Conservation (phyloP, 1,139 yeast species). For the Citeromyces siamensis region DNA sequence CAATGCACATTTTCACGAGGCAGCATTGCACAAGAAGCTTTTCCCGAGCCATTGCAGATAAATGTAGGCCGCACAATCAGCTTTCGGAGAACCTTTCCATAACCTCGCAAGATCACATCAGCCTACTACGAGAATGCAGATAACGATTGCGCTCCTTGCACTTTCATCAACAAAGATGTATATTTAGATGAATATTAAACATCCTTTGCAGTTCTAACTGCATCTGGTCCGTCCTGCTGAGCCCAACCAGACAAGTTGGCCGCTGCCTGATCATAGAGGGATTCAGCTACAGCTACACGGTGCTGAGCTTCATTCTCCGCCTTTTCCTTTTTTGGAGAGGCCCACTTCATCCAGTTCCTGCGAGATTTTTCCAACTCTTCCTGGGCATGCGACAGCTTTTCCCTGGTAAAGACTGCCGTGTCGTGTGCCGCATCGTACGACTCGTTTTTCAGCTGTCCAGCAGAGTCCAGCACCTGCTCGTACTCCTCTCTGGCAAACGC, state of each 20-base stretch:
- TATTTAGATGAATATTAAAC: too few species aligned
- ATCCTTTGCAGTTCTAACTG: neutral
- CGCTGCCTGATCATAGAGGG: neutral
- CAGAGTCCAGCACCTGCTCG: neutral
- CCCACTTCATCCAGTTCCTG: conserved; percentile 1
- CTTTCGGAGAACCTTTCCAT: too few species aligned
- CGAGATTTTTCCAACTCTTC: neutral
- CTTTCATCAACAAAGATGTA: too few species aligned
- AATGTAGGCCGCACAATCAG: too few species aligned
- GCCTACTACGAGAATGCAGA: too few species aligned
- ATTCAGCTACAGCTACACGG: neutral
- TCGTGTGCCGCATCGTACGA: neutral
- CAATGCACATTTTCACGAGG: too few species aligned
- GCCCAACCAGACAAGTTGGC: neutral
- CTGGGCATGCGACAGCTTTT: neutral
- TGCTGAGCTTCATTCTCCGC: neutral
- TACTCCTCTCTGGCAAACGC: conserved; percentile 26
- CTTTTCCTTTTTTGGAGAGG: neutral
- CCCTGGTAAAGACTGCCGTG: neutral
- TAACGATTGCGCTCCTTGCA: too few species aligned
- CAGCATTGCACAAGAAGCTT: too few species aligned
- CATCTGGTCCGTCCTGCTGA: neutral
- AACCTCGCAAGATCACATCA: too few species aligned
- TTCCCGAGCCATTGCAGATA: too few species aligned
- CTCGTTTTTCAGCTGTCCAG: neutral